Percentiles rank a stretch among this genome's conserved stretches.
These are phyloP conservation scores for Apiotrichum porosum DNA, from an alignment of 1,284 basidiomycete genomes.

Conservation along the genomic window DNA sequence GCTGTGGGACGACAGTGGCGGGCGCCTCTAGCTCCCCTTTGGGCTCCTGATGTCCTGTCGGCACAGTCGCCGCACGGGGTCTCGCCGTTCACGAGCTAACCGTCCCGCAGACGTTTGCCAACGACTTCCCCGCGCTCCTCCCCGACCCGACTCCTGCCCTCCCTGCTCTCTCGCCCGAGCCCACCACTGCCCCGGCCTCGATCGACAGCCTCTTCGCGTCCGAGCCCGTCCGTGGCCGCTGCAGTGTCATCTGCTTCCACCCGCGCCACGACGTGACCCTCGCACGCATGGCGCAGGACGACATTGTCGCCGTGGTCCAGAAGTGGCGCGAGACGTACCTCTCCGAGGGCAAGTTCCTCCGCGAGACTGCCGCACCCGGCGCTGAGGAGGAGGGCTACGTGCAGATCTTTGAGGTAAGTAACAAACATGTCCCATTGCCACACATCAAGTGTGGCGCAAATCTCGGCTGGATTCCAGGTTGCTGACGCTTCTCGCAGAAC, in stretches of 20 bases:
- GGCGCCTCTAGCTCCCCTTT: too few species aligned
- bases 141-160: conserved; percentile 43
- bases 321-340: conserved; percentile 72
- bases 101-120: conserved; percentile 57
- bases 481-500: conserved; percentile 62
- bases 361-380: conserved; percentile 17
- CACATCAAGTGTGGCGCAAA: too few species aligned
- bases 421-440: too few species aligned
- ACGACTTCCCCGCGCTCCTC: conserved; percentile 80
- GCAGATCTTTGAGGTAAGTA: conserved; percentile 89
- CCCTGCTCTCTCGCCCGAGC: conserved; percentile 19
- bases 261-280: conserved; percentile 88
- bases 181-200: conserved; percentile 48
- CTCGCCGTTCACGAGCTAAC: background rate
- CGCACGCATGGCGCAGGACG: conserved; percentile 60
- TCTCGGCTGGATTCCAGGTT: too few species aligned
- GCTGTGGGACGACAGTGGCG: too few species aligned
- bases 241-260: conserved; percentile 87
- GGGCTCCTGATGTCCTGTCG: too few species aligned
- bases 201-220: conserved; percentile 62
- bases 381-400: conserved; percentile 61
- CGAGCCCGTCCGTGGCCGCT: conserved; percentile 72
- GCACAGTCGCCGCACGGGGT: too few species aligned
- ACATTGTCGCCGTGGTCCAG: conserved; percentile 66
- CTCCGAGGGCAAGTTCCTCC: conserved; percentile 53